phyloP scores from a whole-genome alignment of 2,329 filamentous ascomycete genomes.

The Ascochyta viciae-villosae region DNA sequence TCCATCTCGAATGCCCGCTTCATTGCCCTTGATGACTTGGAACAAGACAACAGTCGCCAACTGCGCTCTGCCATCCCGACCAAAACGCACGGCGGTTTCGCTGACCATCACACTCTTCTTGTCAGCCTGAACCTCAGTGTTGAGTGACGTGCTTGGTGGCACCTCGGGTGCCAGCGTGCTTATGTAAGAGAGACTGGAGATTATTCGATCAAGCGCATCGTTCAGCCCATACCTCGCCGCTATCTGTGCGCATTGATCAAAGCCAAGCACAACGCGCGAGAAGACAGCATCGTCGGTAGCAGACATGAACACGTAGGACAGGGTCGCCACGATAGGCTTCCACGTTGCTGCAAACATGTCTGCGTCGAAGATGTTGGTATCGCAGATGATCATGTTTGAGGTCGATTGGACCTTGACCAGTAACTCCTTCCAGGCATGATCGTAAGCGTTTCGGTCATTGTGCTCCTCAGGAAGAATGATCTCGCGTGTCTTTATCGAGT shows the following conservation, averaged over 20 bases:
- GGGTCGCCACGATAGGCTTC: conserved; percentile 90
- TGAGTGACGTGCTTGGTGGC: conserved; percentile 83
- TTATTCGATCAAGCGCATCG: conserved; percentile 90
- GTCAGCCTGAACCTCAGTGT: conserved; percentile 92
- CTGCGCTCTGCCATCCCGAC: conserved; percentile 90
- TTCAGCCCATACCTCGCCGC: conserved; percentile 82
- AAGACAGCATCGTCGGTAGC: conserved; percentile 97
- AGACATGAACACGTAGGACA: conserved; percentile 99
- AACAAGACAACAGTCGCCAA: conserved; percentile 95
- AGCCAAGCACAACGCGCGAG: conserved; percentile 89
- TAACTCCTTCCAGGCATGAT: conserved; percentile 96
- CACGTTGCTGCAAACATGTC: conserved; percentile 98
- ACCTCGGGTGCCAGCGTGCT: conserved; percentile 81
- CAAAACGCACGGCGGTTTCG: conserved; percentile 94
- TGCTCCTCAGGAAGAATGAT: conserved; percentile 98
- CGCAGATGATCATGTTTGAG: conserved; percentile 76
- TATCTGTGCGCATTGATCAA: conserved; percentile 94
- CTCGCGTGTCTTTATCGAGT: conserved; percentile 90
- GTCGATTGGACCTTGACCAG: conserved; percentile 82
- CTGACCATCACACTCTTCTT: conserved; percentile 98
- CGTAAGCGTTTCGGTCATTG: conserved; percentile 94
- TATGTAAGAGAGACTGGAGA: conserved; percentile 89
- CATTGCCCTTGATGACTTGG: conserved; percentile 85
- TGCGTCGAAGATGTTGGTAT: conserved; percentile 94
- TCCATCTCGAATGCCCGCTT: conserved; percentile 75